These are phyloP conservation scores for Jamesozyma rosinii DNA, from an alignment of 805 yeast species.

Conservation along the genomic window DNA sequence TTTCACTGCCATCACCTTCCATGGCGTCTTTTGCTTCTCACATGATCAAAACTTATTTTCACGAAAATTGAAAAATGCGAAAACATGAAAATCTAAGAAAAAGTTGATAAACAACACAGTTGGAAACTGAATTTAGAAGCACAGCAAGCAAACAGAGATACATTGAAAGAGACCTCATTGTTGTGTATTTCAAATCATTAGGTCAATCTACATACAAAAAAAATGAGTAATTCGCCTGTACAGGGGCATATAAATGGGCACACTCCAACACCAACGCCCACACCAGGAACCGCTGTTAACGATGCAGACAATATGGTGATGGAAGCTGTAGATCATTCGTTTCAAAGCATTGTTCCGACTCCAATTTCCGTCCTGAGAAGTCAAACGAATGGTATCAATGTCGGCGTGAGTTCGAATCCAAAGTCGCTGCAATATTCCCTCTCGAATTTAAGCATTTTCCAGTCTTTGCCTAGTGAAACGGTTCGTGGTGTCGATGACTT, in stretches of 20 bases:
- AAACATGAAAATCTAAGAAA: not conserved
- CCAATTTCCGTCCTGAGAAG: constrained; percentile 26
- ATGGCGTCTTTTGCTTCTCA: too few species aligned
- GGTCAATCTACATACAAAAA: not conserved
- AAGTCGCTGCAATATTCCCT: constrained; percentile 22
- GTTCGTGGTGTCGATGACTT: constrained; percentile 54
- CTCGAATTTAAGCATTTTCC: constrained; percentile 26
- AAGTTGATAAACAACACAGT: too few species aligned
- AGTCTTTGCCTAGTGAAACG: constrained; percentile 27
- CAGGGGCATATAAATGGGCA: not conserved
- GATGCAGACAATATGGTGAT: not conserved
- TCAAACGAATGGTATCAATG: constrained; percentile 23
- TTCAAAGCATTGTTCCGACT: constrained; percentile 19
- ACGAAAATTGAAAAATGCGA: not conserved
- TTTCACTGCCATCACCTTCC: too few species aligned
- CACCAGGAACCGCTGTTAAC: not conserved
- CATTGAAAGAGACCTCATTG: not conserved
- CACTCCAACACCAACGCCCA: constrained; percentile 4
- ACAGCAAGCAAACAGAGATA: not conserved
- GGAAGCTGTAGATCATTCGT: constrained; percentile 8
- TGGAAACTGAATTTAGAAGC: too few species aligned
- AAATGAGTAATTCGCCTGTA: constrained; percentile 7
- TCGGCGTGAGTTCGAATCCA: constrained; percentile 4
- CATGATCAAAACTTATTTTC: not conserved
- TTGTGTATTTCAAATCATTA: not conserved